Base-by-base conservation (phyloP, 176 grass and related monocot species). In the Lolium perenne region DNA sequence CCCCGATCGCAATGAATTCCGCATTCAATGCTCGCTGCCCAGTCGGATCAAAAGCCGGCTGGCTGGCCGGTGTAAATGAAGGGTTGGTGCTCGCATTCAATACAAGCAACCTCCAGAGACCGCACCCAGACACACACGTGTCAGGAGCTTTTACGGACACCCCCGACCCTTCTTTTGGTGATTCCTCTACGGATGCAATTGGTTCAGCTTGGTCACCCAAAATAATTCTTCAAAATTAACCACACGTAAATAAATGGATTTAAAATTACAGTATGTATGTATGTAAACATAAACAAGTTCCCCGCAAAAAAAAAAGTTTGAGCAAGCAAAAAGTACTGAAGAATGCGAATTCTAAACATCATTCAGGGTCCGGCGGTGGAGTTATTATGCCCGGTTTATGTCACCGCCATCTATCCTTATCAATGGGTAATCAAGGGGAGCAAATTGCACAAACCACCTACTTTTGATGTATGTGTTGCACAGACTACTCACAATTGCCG, bases 21-120 rank as follows among this genome's bases (percentile, higher is more conserved):
- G 60, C 81, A 64, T 89, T 60, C 10, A 88, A 86, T 89, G 83
- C 74, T 40, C 38, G 67, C 67, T 68, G 2, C 23, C 62, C 80
- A 64, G 18, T 88, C 71, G 23, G 46, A 47, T 77, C 80, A 60
- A 83, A 83, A 56, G 65, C 16, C 29, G 29, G 29, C 29, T 29
- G 29, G 29, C 29, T 29, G 38, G 73, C 46, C 70, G 17, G 14
- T 9, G 69, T 63, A 76, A 83, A 90, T 79, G 84, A 82, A 26
- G 61, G 64, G 80, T 86, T 94, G 76, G 12, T 53, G 17, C 50
- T 29, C 63, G 50, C 83, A 92, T 92, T 92, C 32, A 94, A 89
- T 90, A 85, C 80, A 72, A 79, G 77, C 84, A 89, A 83, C 92
- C 87, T 89, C 89, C 84, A 77, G 74, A 54, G 20, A 65, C 76